Percentiles rank a stretch among this genome's conserved stretches.
Evolutionary conservation across 768 basidiomycete species (phyloP).

Genomic region (Collybia nuda): DNA sequence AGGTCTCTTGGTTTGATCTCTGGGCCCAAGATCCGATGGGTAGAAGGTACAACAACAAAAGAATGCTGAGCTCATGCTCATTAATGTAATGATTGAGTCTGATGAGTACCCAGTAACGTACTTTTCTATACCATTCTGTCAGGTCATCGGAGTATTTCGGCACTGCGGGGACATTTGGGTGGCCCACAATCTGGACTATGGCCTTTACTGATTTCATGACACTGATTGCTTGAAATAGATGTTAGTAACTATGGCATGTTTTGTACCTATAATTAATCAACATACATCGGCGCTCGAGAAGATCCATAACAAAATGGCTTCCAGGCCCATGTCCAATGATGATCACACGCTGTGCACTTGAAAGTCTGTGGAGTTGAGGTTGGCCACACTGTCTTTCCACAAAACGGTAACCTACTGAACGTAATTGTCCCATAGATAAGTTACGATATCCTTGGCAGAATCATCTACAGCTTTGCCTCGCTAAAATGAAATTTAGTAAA

Average conservation of each 20-base stretch:
- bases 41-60: conserved; percentile 64
- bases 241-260: not conserved
- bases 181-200: conserved; percentile 79
- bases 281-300: conserved; percentile 72
- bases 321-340: conserved; percentile 89
- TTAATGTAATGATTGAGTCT: not conserved
- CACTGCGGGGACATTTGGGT: conserved; percentile 50
- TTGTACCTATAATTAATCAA: not conserved
- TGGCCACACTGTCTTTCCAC: conserved; percentile 1
- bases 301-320: conserved; percentile 70
- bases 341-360: conserved; percentile 69
- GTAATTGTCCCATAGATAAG: conserved; percentile 96
- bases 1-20: conserved; percentile 40
- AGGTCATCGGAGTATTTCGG: conserved; percentile 58
- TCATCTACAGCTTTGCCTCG: conserved; percentile 41
- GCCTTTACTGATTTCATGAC: conserved; percentile 66
- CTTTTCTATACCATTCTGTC: conserved; percentile 73
- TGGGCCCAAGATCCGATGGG: conserved; percentile 53
- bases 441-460: conserved; percentile 58
- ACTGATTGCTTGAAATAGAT: conserved; percentile 33
- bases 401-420: conserved; percentile 62
- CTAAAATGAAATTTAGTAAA: conserved; percentile 19
- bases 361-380: conserved; percentile 49
- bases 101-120: conserved; percentile 24
- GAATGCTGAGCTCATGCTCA: conserved; percentile 60